Evolutionary conservation across 805 yeast species (phyloP), one percentile per base, ranked within the genome.

Genomic region (Saturnispora dispora): DNA sequence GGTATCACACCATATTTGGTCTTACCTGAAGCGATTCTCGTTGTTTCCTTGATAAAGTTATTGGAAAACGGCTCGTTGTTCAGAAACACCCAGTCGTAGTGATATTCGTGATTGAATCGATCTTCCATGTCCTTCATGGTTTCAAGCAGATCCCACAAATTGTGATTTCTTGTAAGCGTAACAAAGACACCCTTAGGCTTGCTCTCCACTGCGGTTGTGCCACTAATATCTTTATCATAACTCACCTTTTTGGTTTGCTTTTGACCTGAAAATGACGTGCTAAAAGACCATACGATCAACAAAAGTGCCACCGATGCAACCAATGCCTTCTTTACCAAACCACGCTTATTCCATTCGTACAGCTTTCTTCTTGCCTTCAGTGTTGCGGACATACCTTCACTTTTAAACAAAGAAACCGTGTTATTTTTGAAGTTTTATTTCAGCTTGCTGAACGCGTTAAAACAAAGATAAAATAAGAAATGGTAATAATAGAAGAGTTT

Each of bases 71-170:
- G 82, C 51, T 79, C 87, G 64, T 91, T 96, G 67, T 90, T 91
- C 58, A 91, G 73, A 66, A 91, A 91, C 30, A 88, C 91, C 96
- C 97, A 91, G 59, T 93, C 96, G 64, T 91, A 91, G 55, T 86
- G 75, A 70, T 71, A 89, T 51, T 85, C 76, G 18, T 71, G 64
- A 71, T 91, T 91, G 74, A 91, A 91, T 55, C 96, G 74, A 67
- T 88, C 96, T 69, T 91, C 96, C 47, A 90, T 78, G 45, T 82
- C 77, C 64, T 86, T 75, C 55, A 86, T 83, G 9, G 93, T 79
- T 35, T 71, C 75, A 42, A 79, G 68, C 47, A 87, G 66, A 22
- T 75, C 74, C 68, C 76, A 73, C 51, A 86, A 64, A 63, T 86
- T 95, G 22, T 70, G 60, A 64, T 85, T 85, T 68, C 95, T 74